Conservation (phyloP, 2,329 filamentous ascomycete species). For the Penicillium sp. region DNA sequence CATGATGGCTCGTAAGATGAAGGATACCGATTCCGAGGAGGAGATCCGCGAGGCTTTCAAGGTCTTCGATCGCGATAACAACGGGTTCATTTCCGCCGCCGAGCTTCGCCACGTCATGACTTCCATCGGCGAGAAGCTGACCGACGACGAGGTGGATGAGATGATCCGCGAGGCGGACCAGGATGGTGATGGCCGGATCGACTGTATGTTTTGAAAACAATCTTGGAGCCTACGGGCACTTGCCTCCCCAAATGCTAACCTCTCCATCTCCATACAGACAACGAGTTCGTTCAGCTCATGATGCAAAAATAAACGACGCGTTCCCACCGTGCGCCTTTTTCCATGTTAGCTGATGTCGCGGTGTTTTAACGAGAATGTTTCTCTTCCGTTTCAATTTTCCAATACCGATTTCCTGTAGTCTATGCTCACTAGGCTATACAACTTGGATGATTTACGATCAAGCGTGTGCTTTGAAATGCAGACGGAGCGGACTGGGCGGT, state of each 20-base stretch:
- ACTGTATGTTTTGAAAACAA: slow-evolving; percentile 59
- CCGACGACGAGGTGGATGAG: slow-evolving; percentile 86
- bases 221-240: neutral
- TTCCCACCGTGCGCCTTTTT: slow-evolving; percentile 25
- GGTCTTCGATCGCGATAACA: slow-evolving; percentile 87
- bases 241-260: slow-evolving; percentile 24
- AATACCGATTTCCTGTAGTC: slow-evolving; percentile 29
- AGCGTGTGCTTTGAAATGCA: slow-evolving; percentile 24
- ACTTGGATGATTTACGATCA: slow-evolving; percentile 24
- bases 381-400: slow-evolving; percentile 22
- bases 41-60: slow-evolving; percentile 89
- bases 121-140: slow-evolving; percentile 86
- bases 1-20: slow-evolving; percentile 95
- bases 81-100: slow-evolving; percentile 85
- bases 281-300: slow-evolving; percentile 92
- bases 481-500: slow-evolving; percentile 10
- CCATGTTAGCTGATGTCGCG: slow-evolving; percentile 30
- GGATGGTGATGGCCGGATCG: slow-evolving; percentile 83
- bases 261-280: slow-evolving; percentile 56
- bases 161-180: slow-evolving; percentile 92
- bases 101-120: slow-evolving; percentile 90
- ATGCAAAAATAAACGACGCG: slow-evolving; percentile 75
- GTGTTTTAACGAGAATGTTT: slow-evolving; percentile 24
- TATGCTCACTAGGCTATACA: slow-evolving; percentile 21
- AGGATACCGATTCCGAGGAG: slow-evolving; percentile 87